phyloP scores from a whole-genome alignment of 108 stramenopile genomes.

The Nitzschia sp. region DNA sequence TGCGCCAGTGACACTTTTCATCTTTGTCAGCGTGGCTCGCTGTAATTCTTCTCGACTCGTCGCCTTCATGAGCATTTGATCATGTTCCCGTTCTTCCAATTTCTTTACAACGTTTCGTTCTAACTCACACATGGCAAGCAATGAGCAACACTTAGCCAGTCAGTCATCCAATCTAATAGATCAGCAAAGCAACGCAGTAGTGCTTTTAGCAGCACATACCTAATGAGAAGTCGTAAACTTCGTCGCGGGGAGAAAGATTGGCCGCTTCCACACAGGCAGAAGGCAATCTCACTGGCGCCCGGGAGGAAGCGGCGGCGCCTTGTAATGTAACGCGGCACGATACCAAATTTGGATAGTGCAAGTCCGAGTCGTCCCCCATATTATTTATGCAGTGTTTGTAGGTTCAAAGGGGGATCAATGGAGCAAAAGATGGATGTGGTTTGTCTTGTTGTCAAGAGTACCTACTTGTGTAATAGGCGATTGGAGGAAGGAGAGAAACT shows the following conservation, averaged over 20 bases:
- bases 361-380: slow-evolving; percentile 13
- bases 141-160: neutral
- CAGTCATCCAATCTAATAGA: too few relatives aligned
- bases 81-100: slow-evolving; percentile 32
- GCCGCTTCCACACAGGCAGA: slow-evolving; percentile 19
- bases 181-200: too few relatives aligned
- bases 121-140: too few relatives aligned
- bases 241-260: neutral
- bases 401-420: neutral
- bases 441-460: too few relatives aligned
- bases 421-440: too few relatives aligned
- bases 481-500: too few relatives aligned
- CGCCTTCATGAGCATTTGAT: slow-evolving; percentile 15
- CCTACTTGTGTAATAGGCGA: too few relatives aligned
- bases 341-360: slow-evolving; percentile 35
- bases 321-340: slow-evolving; percentile 25
- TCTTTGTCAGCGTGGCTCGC: slow-evolving; percentile 31
- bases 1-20: slow-evolving; percentile 51
- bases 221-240: slow-evolving; percentile 5
- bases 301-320: slow-evolving; percentile 7
- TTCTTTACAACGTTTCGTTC: slow-evolving; percentile 31
- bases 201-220: neutral
- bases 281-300: slow-evolving; percentile 41
- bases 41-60: slow-evolving; percentile 31
- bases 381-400: slow-evolving; percentile 3